Evolutionary conservation across 2,329 filamentous ascomycete genomes (phyloP), one percentile per base, ranked within the genome.

Genomic region (Teratosphaeria viscida): DNA sequence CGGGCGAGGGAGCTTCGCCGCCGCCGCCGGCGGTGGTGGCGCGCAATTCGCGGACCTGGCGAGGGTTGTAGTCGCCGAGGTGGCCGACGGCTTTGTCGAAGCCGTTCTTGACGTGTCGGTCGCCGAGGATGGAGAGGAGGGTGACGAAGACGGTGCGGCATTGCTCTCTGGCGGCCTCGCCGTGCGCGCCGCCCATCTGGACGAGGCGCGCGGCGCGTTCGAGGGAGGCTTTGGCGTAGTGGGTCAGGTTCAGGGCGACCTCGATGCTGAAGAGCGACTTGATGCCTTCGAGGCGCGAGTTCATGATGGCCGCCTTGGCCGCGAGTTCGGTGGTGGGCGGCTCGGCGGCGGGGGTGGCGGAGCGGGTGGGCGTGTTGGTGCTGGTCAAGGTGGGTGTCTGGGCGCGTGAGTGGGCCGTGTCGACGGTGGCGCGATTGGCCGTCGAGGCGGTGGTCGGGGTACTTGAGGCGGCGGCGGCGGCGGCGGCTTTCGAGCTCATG

Each of bases 291-390:
- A 99, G 80, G 63, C 91, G 87, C 10, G 90, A 91, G 60, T 92
- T 92, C 90, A 99, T 96, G 57, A 99, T 86, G 0, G 94, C 92
- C n/a, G 92, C 90, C 76, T 99, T 99, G 54, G 94, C 94, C 39
- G 92, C 92, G 34, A 99, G 81, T 73, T 99, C 94, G 59, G 91
- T 89, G 0, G 88, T 95, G 0, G 92, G 92, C 2, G 87, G 88
- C 72, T 92, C 87, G 47, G 65, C 64, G 5, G 69, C 68, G 5
- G 75, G 73, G 16, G 75, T 77, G 5, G 67, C 64, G 16, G 73
- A 62, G 5, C 74, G 70, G 12, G 53, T 59, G 49, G 62, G 57
- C 27, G 68, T 62, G 61, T 66, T 64, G 67, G 68, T 53, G 35
- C 61, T 62, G 16, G 59, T 65, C 5, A 68, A 55, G 12, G 64